Evolutionary conservation across 495 filamentous ascomycete species (phyloP), one percentile per base, ranked within the genome.

Genomic region (Parathielavia appendiculata): DNA sequence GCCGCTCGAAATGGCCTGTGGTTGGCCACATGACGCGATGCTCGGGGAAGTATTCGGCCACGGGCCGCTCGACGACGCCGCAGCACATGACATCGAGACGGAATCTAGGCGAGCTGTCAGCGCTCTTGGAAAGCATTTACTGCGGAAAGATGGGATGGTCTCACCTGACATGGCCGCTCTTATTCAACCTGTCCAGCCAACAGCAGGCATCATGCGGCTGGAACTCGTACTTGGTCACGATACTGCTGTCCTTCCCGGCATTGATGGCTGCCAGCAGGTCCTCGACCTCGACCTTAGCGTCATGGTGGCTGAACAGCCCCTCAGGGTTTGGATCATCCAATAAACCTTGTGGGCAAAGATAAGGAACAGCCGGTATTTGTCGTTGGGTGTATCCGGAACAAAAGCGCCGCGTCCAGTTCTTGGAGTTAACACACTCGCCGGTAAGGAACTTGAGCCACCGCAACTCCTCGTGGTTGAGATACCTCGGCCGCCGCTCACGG

Each of bases 261-360:
- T 72, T 69, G 56, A 67, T 64, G 17, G 38, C 61, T 30, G 51
- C 35, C 20, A 72, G 63, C 11, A 72, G 58, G 26, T 60, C 26
- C 50, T 69, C 66, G 32, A 71, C 63, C 14, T 58, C 52, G 3
- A 69, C 63, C 22, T 48, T 12, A 34, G 19, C 47, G 1, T 63
- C 46, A 16, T 36, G 20, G 3, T 8, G 19, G 14, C 16, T 46
- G n/a, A 72, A 66, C 0, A 71, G 58, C 1, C 60, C 46, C 2
- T 62, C 26, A 0, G 63, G 63, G 41, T 63, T 54, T 11, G 5
- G 44, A 36, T 72, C 65, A 26, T 69, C 63, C 36, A 72, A 48
- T 17, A 68, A 36, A 72, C 58, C 16, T 65, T 57, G 7, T n/a
- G 26, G 8, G 68, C 66, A 51, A 72, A 72, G 47, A 67, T 57